Evolutionary conservation across 2,329 filamentous ascomycete genomes (phyloP), one percentile per base, ranked within the genome.

Genomic region (Exophiala viscosa): DNA sequence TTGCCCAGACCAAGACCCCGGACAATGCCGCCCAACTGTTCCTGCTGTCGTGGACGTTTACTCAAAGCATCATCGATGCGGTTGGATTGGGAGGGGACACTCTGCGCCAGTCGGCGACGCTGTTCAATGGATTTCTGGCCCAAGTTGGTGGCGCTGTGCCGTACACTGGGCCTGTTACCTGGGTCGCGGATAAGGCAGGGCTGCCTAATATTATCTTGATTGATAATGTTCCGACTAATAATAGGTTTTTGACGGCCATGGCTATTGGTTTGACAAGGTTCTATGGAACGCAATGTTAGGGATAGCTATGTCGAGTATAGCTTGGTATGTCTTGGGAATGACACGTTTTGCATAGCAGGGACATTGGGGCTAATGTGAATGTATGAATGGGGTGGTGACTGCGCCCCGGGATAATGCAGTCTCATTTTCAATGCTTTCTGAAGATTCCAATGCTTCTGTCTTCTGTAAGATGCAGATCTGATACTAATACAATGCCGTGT

Each of bases 1-100:
- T 32, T 13, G 41, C 18, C 4, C 34, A 43, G 35, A 14, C 38
- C 17, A 7, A 48, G 15, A 46, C 52, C 8, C 46, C 51, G 32
- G 20, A 45, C 5, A 48, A 55, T 13, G 39, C 48, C 10, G 49
- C 54, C 20, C 39, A 41, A 4, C 49, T 61, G 41, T 54, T 56
- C 42, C 44, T 60, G 3, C 36, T 60, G n/a, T 52, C 47, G 7
- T 61, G 59, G 59, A 59, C 55, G 5, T 32, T 61, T n/a, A 53
- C 54, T 28, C 49, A 40, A 31, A 50, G 45, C 32, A 48, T 50
- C 38, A 47, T 35, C 45, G 54, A 39, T 18, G 40, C 40, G 31
- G 43, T 50, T 13, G 40, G 36, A 4, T 36, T 40, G 10, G 36
- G 47, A 38, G 45, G 31, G 33, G 43, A 46, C 18, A 28, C 23